Percentiles rank a stretch among this genome's conserved stretches.
Evolutionary conservation across 805 yeast species (phyloP).

Genomic region (Starmera caribaea): DNA sequence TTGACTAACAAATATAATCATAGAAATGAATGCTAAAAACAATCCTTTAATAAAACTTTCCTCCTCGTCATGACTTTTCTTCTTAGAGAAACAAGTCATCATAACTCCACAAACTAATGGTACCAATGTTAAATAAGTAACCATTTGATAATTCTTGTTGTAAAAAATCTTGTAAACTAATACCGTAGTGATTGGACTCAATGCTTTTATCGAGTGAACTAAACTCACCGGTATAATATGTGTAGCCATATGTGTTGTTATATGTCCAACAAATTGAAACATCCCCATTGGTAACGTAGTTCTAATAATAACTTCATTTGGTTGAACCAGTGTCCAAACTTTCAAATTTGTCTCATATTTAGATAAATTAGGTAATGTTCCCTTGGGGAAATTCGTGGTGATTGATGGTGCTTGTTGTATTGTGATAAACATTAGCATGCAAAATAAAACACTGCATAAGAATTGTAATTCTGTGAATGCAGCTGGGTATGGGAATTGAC

Average conservation of each 20-base stretch:
- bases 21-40: slow-evolving; percentile 29
- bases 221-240: slow-evolving; percentile 86
- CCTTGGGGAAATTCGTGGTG: slow-evolving; percentile 31
- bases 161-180: slow-evolving; percentile 60
- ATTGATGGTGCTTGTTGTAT: slow-evolving; percentile 26
- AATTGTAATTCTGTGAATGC: slow-evolving; percentile 87
- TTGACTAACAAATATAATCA: slow-evolving; percentile 62
- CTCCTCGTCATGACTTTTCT: slow-evolving; percentile 8
- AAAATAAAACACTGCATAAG: slow-evolving; percentile 54
- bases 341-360: slow-evolving; percentile 19
- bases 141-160: slow-evolving; percentile 41
- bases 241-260: slow-evolving; percentile 88
- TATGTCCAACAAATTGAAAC: slow-evolving; percentile 89
- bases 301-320: slow-evolving; percentile 39
- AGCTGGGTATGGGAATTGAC: slow-evolving; percentile 68
- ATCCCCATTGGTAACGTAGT: slow-evolving; percentile 91
- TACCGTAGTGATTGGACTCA: slow-evolving; percentile 86
- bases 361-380: slow-evolving; percentile 37
- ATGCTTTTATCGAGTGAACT: slow-evolving; percentile 89
- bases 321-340: slow-evolving; percentile 37
- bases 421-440: slow-evolving; percentile 33
- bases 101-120: slow-evolving; percentile 84
- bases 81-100: slow-evolving; percentile 53
- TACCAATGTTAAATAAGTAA: slow-evolving; percentile 69
- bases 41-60: slow-evolving; percentile 22